Evolutionary conservation across 2,329 filamentous ascomycete species (phyloP).

Genomic region (Trichoderma aggressivum): DNA sequence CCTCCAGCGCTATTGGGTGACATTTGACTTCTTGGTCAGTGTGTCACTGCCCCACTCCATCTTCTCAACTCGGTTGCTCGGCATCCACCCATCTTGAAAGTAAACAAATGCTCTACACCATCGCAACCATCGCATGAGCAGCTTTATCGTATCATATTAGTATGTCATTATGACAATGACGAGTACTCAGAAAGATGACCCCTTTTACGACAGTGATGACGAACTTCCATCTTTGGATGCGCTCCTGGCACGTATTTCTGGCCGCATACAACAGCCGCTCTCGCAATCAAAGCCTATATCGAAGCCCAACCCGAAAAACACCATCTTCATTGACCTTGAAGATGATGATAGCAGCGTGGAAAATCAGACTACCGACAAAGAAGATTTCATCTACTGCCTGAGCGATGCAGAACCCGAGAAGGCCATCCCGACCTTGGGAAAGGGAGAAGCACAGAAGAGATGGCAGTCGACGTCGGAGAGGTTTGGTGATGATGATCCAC

Average conservation of each 20-base stretch:
- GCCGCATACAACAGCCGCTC: neutral
- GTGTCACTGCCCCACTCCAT: neutral
- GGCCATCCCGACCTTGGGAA: neutral
- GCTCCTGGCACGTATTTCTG: neutral
- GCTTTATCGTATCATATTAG: neutral
- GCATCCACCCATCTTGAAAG: neutral
- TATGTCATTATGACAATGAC: neutral
- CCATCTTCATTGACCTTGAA: neutral
- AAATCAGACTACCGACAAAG: neutral
- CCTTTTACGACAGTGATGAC: neutral
- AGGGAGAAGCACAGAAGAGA: neutral
- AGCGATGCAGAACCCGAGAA: neutral
- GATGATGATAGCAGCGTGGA: neutral
- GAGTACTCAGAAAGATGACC: neutral
- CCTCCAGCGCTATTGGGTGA: neutral
- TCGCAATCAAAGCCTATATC: neutral
- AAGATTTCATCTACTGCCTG: neutral
- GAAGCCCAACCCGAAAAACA: neutral
- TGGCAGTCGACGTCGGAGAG: neutral
- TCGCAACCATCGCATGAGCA: neutral
- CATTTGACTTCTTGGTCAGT: neutral
- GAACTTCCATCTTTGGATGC: neutral
- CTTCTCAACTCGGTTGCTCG: neutral
- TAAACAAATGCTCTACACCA: neutral
- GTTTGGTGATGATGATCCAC: neutral